A percentile compares a stretch with the other conserved stretches of the same genome.
Evolutionary conservation across 2,329 filamentous ascomycete species (phyloP).

Genomic region (Rhytidhysteron rufulum): DNA sequence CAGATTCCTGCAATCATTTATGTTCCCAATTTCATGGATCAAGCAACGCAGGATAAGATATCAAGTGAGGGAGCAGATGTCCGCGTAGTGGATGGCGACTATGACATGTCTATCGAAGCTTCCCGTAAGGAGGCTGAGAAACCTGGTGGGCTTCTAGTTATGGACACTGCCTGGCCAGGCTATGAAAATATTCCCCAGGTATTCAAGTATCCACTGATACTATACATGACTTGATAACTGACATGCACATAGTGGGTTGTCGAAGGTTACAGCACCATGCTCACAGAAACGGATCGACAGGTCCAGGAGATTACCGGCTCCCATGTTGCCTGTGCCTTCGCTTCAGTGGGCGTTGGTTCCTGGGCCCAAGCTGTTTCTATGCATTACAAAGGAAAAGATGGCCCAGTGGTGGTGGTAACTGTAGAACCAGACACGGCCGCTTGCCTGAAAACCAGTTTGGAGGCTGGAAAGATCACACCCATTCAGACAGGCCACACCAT

Average conservation of each 20-base stretch:
- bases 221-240: background rate
- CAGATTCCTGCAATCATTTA: conserved; percentile 55
- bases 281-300: conserved; percentile 64
- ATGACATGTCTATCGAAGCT: conserved; percentile 59
- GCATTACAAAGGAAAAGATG: conserved; percentile 55
- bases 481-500: conserved; percentile 60
- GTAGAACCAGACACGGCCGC: conserved; percentile 68
- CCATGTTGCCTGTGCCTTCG: conserved; percentile 52
- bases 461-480: conserved; percentile 44
- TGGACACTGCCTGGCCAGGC: conserved; percentile 65
- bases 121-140: conserved; percentile 44
- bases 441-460: conserved; percentile 54
- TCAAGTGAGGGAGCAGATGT: conserved; percentile 61
- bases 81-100: conserved; percentile 53
- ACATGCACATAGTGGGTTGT: conserved; percentile 59
- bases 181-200: conserved; percentile 63
- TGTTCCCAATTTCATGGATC: conserved; percentile 58
- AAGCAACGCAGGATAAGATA: conserved; percentile 53
- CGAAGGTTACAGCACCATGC: conserved; percentile 72
- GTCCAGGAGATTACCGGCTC: conserved; percentile 37
- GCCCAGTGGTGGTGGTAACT: conserved; percentile 49
- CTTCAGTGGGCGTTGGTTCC: conserved; percentile 69
- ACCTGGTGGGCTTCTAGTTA: conserved; percentile 53
- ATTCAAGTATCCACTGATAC: conserved; percentile 5
- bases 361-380: conserved; percentile 65